Base-by-base conservation (phyloP, 1,139 yeast species). In the Yamadazyma sp. region DNA sequence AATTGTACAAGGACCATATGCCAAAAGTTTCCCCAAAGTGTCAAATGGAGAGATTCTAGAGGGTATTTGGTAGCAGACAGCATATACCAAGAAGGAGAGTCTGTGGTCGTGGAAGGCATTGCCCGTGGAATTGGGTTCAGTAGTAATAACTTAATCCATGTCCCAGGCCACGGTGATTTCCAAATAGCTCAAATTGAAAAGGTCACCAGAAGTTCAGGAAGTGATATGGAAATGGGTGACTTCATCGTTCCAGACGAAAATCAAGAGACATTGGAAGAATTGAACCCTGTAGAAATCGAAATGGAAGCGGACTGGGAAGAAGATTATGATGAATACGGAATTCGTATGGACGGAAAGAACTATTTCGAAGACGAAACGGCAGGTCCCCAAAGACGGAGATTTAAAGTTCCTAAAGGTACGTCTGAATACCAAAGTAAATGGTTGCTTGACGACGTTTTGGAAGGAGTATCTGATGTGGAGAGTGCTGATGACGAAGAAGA, bases 371-470 rank as follows among this genome's bases (percentile, higher is more conserved):
- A 66, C 49, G 69, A 63, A 20, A 30, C 25, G 1, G 33, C 34
- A 10, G 68, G 59, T 31, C 53, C 47, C 37, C 55, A 45, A 49
- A 57, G 41, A 62, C 64, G 56, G 41, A 67, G 62, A 43, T 58
- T 53, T 45, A 77, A 70, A 53, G 68, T 87, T 23, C 98, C 98
- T 15, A 78, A 78, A 55, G 98, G 98, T 17, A 83, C 95, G 35
- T 89, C 97, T 0, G 95, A 86, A 43, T 91, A 91, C 59, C 98
- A 92, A 65, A 87, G 96, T 6, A 80, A 87, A 57, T 92, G 98
- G 98, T 77, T 86, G 52, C 67, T 88, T 37, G 94, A 72, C 43
- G 77, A 72, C 47, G 72, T 69, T 23, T 61, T 75, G 38, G 76
- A 69, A 44, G 67, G 63, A 14, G 69, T 69, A 53, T 77, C 76